phyloP scores from a whole-genome alignment of 2,329 filamentous ascomycete genomes.

The Cryphonectria japonica region DNA sequence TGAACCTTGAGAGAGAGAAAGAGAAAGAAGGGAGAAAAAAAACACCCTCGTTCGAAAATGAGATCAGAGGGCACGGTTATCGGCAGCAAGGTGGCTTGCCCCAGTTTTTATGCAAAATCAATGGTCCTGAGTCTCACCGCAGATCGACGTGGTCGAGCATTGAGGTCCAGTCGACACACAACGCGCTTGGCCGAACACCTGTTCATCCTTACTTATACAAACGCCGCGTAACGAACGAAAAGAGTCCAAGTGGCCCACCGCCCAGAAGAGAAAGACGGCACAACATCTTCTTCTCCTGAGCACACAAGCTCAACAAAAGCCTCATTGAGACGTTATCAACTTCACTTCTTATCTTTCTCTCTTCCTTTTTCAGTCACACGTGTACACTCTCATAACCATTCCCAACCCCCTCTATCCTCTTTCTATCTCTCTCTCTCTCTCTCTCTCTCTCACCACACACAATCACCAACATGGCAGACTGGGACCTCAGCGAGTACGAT shows the following conservation, averaged over 20 bases:
- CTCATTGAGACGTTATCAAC: neutral
- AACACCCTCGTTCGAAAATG: neutral
- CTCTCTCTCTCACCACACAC: neutral
- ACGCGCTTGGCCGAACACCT: constrained; percentile 1
- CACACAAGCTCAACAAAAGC: neutral
- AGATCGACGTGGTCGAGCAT: neutral
- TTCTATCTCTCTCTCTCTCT: neutral
- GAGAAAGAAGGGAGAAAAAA: neutral
- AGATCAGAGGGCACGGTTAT: neutral
- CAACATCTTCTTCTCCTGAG: too few relatives aligned
- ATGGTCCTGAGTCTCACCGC: constrained; percentile 5
- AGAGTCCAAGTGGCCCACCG: neutral
- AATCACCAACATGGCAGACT: constrained; percentile 16
- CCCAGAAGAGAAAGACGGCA: neutral
- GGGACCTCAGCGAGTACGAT: constrained; percentile 25
- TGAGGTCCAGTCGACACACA: neutral
- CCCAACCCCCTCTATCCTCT: neutral
- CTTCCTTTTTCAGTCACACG: neutral
- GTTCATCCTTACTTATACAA: neutral
- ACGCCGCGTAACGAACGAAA: neutral
- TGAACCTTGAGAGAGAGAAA: neutral
- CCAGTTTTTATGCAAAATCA: constrained; percentile 17
- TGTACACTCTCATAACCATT: neutral
- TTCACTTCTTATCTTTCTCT: neutral
- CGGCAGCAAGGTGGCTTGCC: constrained; percentile 5